phyloP scores from a whole-genome alignment of 2,329 filamentous ascomycete species.

The Hypoxylon sp. region DNA sequence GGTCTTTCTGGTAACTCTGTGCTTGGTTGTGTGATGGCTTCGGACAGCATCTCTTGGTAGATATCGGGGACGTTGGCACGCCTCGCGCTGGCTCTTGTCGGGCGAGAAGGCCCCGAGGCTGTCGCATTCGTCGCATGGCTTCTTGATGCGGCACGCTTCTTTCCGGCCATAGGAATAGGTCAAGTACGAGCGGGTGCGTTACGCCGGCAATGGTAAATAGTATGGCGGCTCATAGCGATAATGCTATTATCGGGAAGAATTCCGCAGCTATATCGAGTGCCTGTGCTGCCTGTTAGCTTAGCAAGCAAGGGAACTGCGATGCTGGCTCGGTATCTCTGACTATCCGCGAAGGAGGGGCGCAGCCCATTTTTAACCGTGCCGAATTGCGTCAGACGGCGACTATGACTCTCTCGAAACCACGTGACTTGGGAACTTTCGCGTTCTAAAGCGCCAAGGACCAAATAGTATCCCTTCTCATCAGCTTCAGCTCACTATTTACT shows the following conservation, averaged over 20 bases:
- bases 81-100: constrained; percentile 39
- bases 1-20: constrained; percentile 50
- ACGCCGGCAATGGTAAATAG: background rate
- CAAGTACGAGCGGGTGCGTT: background rate
- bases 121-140: constrained; percentile 31
- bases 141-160: constrained; percentile 40
- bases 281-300: no score
- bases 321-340: no score
- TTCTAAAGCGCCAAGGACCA: background rate
- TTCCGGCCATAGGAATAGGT: constrained; percentile 40
- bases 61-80: constrained; percentile 48
- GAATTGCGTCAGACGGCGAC: constrained; percentile 7
- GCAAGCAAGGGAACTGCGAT: no score
- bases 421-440: constrained; percentile 26
- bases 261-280: no score
- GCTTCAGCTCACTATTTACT: background rate
- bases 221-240: constrained; percentile 9
- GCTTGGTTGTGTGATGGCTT: constrained; percentile 53
- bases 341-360: constrained; percentile 22
- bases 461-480: background rate
- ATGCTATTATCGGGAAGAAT: background rate
- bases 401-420: constrained; percentile 26
- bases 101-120: constrained; percentile 31
- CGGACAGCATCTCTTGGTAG: constrained; percentile 58
- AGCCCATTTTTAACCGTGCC: background rate